phyloP scores from a whole-genome alignment of 2,329 filamentous ascomycete genomes.

The Trichoderma hamatum region DNA sequence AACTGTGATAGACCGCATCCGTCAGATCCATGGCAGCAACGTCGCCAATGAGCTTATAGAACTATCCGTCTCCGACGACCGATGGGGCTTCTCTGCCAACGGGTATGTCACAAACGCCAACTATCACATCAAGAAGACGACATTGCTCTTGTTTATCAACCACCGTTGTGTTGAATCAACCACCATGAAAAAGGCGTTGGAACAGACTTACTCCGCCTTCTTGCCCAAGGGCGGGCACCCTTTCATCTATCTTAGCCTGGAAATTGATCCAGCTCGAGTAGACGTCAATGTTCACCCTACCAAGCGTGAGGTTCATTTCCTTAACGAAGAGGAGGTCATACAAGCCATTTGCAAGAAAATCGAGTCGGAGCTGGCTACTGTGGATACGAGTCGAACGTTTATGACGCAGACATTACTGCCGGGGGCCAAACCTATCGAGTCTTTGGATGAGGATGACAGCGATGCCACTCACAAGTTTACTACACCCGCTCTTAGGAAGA shows the following conservation, averaged over 20 bases:
- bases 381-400: slow-evolving; percentile 93
- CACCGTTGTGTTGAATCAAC: slow-evolving; percentile 91
- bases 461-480: slow-evolving; percentile 38
- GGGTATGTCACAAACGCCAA: slow-evolving; percentile 92
- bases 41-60: slow-evolving; percentile 88
- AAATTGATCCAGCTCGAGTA: slow-evolving; percentile 88
- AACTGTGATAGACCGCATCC: slow-evolving; percentile 77
- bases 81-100: slow-evolving; percentile 81
- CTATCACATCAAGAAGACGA: slow-evolving; percentile 88
- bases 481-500: slow-evolving; percentile 45
- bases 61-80: slow-evolving; percentile 70
- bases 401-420: slow-evolving; percentile 89
- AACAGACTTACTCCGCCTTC: slow-evolving; percentile 85
- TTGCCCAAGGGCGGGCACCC: slow-evolving; percentile 93
- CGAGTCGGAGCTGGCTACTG: slow-evolving; percentile 74
- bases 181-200: slow-evolving; percentile 83
- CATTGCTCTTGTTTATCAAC: slow-evolving; percentile 91
- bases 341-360: slow-evolving; percentile 82
- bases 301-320: slow-evolving; percentile 93
- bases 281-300: slow-evolving; percentile 98
- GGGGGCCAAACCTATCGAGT: slow-evolving; percentile 51
- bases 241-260: slow-evolving; percentile 87
- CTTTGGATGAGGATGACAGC: slow-evolving; percentile 35
- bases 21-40: slow-evolving; percentile 81
- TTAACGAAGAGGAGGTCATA: slow-evolving; percentile 96